Evolutionary conservation across 257 asterid species (phyloP).

Genomic region (Oldenlandia corymbosa): DNA sequence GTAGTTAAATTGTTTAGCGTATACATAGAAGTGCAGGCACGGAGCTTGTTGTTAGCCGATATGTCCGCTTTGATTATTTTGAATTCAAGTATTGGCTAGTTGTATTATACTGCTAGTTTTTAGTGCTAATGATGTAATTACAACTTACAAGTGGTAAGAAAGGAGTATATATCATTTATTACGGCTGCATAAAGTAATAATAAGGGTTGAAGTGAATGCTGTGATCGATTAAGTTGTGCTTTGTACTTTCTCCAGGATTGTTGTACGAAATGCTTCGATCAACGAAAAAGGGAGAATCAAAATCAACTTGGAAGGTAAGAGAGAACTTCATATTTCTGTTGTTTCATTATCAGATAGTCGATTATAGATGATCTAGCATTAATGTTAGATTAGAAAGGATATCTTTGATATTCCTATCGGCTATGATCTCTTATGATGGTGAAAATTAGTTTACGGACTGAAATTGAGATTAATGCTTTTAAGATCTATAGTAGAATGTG

Average conservation of each 20-base stretch:
- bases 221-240: neutral
- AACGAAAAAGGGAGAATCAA: constrained; percentile 83
- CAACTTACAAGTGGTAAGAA: neutral
- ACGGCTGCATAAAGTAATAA: neutral
- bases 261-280: constrained; percentile 93
- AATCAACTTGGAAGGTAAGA: constrained; percentile 89
- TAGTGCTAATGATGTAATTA: neutral
- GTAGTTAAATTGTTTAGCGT: constrained; percentile 6
- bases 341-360: neutral
- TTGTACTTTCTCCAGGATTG: constrained; percentile 55
- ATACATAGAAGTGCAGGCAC: constrained; percentile 6
- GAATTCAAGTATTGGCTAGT: neutral
- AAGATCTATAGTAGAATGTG: neutral
- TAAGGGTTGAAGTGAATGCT: neutral
- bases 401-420: neutral
- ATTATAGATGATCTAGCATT: neutral
- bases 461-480: neutral
- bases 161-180: neutral
- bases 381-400: neutral
- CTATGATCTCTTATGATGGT: neutral
- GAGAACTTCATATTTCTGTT: constrained; percentile 4
- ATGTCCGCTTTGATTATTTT: neutral
- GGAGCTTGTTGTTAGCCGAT: neutral
- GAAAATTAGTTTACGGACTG: neutral
- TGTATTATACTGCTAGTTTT: neutral